Base-by-base conservation (phyloP, 805 yeast genomes). In the Deakozyma indianensis region DNA sequence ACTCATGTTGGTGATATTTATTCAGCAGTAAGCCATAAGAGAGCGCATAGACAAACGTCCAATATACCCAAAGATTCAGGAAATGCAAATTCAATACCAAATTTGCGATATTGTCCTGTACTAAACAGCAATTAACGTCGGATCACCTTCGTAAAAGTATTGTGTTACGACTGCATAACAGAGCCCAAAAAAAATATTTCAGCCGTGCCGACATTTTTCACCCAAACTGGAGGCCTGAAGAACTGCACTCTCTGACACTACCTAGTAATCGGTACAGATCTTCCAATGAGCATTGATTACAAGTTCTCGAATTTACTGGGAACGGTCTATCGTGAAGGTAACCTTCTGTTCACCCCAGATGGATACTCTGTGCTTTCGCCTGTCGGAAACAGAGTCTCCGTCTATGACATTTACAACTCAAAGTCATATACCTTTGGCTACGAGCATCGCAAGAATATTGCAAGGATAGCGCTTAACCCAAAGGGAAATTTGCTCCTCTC, bases 241-340 rank as follows among this genome's bases (percentile, higher is more conserved):
- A 23, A 25, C 41, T 16, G n/a, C n/a, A n/a, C n/a, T n/a, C n/a
- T n/a, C n/a, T n/a, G n/a, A n/a, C n/a, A n/a, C n/a, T n/a, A n/a
- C n/a, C n/a, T n/a, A n/a, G n/a, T n/a, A n/a, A n/a, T n/a, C n/a
- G n/a, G n/a, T n/a, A n/a, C n/a, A n/a, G 9, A 28, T 28, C 48
- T 27, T 9, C 22, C 56, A 20, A 50, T 55, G 54, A 55, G 55
- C 25, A 49, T 52, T 14, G 55, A 57, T 45, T 53, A 51, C 47
- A 67, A 80, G 72, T 82, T 92, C 55, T 78, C 94, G 27, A 92
- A 90, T 64, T 69, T 92, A 25, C 67, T 92, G 54, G 98, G 98
- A 23, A 88, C 97, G 0, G 97, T 92, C 2, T 92, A 92, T 59
- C 71, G 94, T 43, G 84, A 82, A 58, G 98, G 97, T n/a, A 87